Base-by-base conservation (phyloP, 225 moss, liverwort and hornwort species). In the Physcomitrium patens region DNA sequence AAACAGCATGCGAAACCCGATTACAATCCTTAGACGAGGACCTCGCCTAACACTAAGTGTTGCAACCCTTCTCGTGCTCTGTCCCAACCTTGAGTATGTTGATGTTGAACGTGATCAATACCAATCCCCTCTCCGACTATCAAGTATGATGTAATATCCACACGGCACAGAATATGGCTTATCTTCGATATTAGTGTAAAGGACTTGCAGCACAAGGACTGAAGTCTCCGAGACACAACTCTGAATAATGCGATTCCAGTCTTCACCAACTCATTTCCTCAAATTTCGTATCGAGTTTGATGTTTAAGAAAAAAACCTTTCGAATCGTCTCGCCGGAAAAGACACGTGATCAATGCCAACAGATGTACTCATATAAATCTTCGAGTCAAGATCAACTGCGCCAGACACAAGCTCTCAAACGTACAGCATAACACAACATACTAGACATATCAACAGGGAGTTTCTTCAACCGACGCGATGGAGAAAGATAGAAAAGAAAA, bases 361-460 rank as follows among this genome's bases (percentile, higher is more conserved):
- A 70, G 28, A 56, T 70, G 1, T 2, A 44, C 54, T 70, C 8
- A 14, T 47, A 27, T 60, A 43, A 55, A 31, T 60, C 80, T 60
- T 77, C 84, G 17, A 77, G 84, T 73, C 73, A 27, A 13, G 60
- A 69, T 65, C 49, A 12, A 28, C 70, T 65, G 70, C 22, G 31
- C 31, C 31, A 37, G 31, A 37, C 31, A 12, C 26, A 57, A 37
- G 31, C 31, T 37, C 42, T 65, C 74, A 70, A 60, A 14, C 56
- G 27, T 60, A 12, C 24, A 65, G 45, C 65, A 15, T 19, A 14
- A 55, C 26, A 41, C 65, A 46, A n/a, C 37, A 13, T 31, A 37
- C 5, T 37, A 7, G 0, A 37, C 7, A 7, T 4, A 4, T 37
- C 0, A 37, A 37, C 2, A 37, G 5, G 4, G 31, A 37, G 31